Conservation (phyloP, 169 alveolate species). For the Plasmodium gallinaceum region DNA sequence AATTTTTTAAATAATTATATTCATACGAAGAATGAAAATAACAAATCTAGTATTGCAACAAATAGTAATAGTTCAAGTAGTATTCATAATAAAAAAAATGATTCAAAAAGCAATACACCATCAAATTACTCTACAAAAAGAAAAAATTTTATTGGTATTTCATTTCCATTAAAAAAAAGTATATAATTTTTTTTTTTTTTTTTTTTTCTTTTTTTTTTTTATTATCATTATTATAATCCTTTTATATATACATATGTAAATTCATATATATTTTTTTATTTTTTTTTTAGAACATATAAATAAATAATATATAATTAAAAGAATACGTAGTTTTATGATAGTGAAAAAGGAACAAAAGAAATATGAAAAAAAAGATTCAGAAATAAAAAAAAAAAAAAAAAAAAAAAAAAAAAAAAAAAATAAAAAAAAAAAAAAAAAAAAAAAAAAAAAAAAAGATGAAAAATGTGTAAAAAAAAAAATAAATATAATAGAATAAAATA, state of each 20-base stretch:
- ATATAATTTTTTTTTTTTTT: constrained; percentile 12
- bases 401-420: not conserved
- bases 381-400: not conserved
- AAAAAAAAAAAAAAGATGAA: not conserved
- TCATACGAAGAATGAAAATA: constrained; percentile 4
- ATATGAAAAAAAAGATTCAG: not conserved
- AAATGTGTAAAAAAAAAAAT: not conserved
- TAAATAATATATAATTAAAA: constrained; percentile 1
- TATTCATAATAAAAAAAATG: not conserved
- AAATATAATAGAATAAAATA: no score
- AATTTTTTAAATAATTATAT: not conserved
- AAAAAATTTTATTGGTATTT: constrained; percentile 53
- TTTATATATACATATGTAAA: constrained; percentile 1
- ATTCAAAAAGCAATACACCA: not conserved
- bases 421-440: not conserved
- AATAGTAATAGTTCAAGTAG: not conserved
- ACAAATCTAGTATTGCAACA: not conserved
- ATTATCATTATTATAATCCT: not conserved
- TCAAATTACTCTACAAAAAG: constrained; percentile 30
- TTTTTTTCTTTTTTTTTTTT: not conserved
- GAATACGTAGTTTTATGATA: not conserved
- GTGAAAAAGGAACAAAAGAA: not conserved
- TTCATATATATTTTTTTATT: not conserved
- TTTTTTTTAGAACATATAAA: constrained; percentile 24
- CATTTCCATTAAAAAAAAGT: constrained; percentile 70